Percentiles rank a stretch among this genome's conserved stretches.
These are phyloP conservation scores for Solanum acaule DNA, from an alignment of 257 asterid genomes.

Conservation along the genomic window DNA sequence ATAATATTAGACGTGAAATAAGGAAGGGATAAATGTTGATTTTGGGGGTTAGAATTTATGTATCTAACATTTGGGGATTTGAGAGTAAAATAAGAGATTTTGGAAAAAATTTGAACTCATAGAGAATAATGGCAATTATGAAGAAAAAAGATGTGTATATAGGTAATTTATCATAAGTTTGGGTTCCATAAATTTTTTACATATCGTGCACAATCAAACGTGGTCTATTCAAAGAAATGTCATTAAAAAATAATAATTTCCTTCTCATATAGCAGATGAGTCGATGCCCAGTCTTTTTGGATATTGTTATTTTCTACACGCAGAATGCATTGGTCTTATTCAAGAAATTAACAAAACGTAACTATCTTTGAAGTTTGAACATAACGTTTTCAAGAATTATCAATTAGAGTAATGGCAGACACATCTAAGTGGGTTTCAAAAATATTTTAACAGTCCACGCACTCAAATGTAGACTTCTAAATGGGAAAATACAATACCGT, in stretches of 20 bases:
- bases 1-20: no score
- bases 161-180: no score
- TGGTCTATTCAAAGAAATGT: neutral
- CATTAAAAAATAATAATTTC: neutral
- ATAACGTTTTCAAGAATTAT: neutral
- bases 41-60: no score
- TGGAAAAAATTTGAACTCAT: no score
- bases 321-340: neutral
- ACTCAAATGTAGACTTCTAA: neutral
- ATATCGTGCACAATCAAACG: neutral
- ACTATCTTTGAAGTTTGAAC: conserved; percentile 1
- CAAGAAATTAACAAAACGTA: neutral
- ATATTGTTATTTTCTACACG: neutral
- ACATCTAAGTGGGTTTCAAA: neutral
- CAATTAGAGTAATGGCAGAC: neutral
- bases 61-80: no score
- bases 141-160: no score
- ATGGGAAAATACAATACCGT: neutral
- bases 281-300: neutral
- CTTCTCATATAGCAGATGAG: neutral
- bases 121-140: no score
- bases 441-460: neutral
- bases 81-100: no score
- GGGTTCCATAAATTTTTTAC: no score
- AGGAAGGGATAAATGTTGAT: no score